Evolutionary conservation across 169 alveolate genomes (phyloP).

Genomic region (Babesia microti): DNA sequence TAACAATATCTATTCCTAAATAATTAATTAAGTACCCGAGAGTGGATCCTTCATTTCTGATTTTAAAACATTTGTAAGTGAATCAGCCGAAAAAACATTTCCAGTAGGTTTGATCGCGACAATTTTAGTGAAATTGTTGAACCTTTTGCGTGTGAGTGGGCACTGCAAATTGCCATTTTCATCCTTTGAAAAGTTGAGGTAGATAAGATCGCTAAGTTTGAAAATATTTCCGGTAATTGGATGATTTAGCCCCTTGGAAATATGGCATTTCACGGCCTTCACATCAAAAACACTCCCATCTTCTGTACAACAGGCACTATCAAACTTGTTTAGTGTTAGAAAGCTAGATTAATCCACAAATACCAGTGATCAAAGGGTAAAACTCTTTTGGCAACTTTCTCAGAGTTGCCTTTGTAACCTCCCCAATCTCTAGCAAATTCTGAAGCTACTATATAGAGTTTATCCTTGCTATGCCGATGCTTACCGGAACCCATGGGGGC

Average conservation of each 20-base stretch:
- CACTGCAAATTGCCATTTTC: conserved; percentile 76
- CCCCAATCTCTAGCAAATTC: conserved; percentile 81
- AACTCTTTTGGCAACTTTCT: conserved; percentile 48
- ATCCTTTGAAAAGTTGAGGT: conserved; percentile 65
- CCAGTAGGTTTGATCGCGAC: conserved; percentile 79
- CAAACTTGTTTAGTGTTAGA: conserved; percentile 65
- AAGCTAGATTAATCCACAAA: conserved; percentile 26
- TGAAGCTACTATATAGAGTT: conserved; percentile 71
- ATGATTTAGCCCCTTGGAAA: conserved; percentile 44
- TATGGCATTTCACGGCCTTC: conserved; percentile 57
- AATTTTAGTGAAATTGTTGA: conserved; percentile 74
- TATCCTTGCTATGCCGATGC: conserved; percentile 83
- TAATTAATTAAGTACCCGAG: conserved; percentile 27
- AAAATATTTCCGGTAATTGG: conserved; percentile 79
- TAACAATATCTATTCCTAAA: conserved; percentile 41
- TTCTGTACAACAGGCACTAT: conserved; percentile 70
- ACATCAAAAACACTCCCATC: conserved; percentile 71
- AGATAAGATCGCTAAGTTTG: conserved; percentile 55
- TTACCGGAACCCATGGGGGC: conserved; percentile 74
- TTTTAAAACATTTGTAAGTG: conserved; percentile 68
- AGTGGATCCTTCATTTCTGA: conserved; percentile 59
- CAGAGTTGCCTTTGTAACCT: conserved; percentile 55
- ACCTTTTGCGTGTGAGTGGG: conserved; percentile 79
- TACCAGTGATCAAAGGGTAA: conserved; percentile 66
- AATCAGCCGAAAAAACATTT: conserved; percentile 72